phyloP scores from a whole-genome alignment of 1,284 basidiomycete species.

The Melampsora abietis-canadensis region DNA sequence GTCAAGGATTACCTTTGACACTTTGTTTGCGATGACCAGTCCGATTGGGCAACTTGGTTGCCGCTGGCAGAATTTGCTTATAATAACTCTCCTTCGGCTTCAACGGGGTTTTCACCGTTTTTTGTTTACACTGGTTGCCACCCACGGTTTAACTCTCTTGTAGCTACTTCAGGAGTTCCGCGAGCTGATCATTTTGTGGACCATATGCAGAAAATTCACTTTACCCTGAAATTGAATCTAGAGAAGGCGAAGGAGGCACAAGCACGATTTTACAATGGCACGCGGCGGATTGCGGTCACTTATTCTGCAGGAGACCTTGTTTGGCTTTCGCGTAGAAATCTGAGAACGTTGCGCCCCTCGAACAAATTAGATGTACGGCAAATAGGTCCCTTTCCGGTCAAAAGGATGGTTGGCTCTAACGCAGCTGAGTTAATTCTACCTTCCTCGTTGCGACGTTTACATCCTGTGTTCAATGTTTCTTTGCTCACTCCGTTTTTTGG shows the following conservation, averaged over 20 bases:
- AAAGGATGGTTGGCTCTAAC: constrained; percentile 14
- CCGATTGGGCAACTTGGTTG: constrained; percentile 45
- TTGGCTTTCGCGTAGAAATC: background rate
- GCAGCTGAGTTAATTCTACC: constrained; percentile 11
- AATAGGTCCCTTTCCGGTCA: constrained; percentile 17
- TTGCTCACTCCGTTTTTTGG: constrained; percentile 1
- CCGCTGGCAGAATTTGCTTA: constrained; percentile 52
- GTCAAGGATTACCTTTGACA: constrained; percentile 47
- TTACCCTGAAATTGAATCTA: background rate
- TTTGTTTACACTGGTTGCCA: constrained; percentile 55
- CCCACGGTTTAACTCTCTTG: constrained; percentile 47
- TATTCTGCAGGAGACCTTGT: constrained; percentile 20
- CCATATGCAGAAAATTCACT: too few relatives aligned
- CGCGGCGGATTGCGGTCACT: background rate
- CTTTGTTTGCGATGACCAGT: constrained; percentile 44
- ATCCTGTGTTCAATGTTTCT: constrained; percentile 30
- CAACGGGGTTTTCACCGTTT: constrained; percentile 55
- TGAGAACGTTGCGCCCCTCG: background rate
- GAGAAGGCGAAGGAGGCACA: constrained; percentile 3
- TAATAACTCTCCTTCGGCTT: constrained; percentile 51
- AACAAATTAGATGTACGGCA: constrained; percentile 8
- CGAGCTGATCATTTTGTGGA: too few relatives aligned
- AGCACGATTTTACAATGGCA: constrained; percentile 6
- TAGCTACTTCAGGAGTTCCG: background rate
- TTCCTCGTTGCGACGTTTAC: background rate